Conservation (phyloP, 2,329 filamentous ascomycete genomes). For the Venturia nashicola region DNA sequence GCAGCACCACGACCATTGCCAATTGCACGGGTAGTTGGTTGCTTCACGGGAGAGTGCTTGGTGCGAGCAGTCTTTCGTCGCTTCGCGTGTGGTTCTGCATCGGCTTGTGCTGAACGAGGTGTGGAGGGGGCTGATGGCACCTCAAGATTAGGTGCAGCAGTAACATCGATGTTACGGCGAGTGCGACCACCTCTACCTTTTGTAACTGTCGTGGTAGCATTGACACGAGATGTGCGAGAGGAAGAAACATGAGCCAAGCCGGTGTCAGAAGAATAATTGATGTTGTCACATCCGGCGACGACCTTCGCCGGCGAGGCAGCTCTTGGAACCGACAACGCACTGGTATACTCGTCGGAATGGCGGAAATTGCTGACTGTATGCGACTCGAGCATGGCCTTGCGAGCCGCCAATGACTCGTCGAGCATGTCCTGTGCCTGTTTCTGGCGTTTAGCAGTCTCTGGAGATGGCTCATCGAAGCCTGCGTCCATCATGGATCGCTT, state of each 20-base stretch:
- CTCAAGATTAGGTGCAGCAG: not conserved
- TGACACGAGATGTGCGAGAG: not conserved
- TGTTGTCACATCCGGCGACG: not conserved
- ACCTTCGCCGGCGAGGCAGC: not conserved
- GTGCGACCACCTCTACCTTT: not conserved
- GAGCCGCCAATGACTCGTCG: not conserved
- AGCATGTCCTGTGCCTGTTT: not conserved
- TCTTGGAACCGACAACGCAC: not conserved
- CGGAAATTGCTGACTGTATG: not conserved
- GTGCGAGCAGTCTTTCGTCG: conserved; percentile 7
- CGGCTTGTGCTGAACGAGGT: not conserved
- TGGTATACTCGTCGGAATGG: not conserved
- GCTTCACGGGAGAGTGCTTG: conserved; percentile 6
- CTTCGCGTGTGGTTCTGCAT: conserved; percentile 1
- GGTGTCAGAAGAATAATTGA: not conserved
- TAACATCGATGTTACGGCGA: conserved; percentile 6
- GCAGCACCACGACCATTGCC: not conserved
- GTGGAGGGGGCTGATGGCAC: conserved; percentile 4
- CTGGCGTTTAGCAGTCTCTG: conserved; percentile 5
- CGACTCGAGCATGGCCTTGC: not conserved
- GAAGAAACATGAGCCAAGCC: conserved; percentile 1
- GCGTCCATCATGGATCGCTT: not conserved
- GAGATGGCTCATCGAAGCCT: not conserved
- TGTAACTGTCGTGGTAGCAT: not conserved
- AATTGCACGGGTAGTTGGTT: not conserved